These are phyloP conservation scores for Tulasnella sp. DNA, from an alignment of 768 basidiomycete genomes.

Conservation along the genomic window DNA sequence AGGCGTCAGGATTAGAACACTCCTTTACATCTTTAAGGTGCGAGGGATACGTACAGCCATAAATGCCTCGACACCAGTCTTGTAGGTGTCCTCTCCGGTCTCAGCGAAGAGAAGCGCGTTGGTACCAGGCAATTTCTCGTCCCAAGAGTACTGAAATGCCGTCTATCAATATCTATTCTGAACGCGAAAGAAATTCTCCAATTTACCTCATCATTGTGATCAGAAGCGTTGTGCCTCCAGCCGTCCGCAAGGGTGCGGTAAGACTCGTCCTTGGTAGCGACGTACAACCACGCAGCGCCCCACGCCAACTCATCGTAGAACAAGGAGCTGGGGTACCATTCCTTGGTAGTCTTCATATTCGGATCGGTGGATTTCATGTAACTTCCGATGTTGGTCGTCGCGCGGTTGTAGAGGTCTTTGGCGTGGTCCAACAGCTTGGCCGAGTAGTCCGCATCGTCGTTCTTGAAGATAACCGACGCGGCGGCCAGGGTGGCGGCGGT, in stretches of 20 bases:
- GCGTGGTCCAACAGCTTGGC: background rate
- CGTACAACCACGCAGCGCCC: slow-evolving; percentile 1
- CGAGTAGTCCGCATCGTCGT: background rate
- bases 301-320: slow-evolving; percentile 2
- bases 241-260: background rate
- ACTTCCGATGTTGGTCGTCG: background rate
- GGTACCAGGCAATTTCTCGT: slow-evolving; percentile 1
- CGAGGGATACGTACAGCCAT: background rate
- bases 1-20: background rate
- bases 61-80: background rate
- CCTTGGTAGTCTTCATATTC: background rate
- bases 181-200: background rate
- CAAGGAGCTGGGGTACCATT: slow-evolving; percentile 3
- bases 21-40: too few species aligned
- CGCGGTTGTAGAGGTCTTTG: slow-evolving; percentile 1
- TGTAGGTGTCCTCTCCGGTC: background rate
- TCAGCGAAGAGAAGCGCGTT: background rate
- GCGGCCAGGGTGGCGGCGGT: background rate
- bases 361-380: slow-evolving; percentile 5
- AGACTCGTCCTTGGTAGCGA: background rate
- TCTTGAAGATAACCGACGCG: background rate
- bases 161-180: background rate
- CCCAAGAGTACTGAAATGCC: slow-evolving; percentile 1
- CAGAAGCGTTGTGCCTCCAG: background rate
- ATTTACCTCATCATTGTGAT: background rate